Evolutionary conservation across 2,329 filamentous ascomycete species (phyloP).

Genomic region (Tympanopsis confertula): DNA sequence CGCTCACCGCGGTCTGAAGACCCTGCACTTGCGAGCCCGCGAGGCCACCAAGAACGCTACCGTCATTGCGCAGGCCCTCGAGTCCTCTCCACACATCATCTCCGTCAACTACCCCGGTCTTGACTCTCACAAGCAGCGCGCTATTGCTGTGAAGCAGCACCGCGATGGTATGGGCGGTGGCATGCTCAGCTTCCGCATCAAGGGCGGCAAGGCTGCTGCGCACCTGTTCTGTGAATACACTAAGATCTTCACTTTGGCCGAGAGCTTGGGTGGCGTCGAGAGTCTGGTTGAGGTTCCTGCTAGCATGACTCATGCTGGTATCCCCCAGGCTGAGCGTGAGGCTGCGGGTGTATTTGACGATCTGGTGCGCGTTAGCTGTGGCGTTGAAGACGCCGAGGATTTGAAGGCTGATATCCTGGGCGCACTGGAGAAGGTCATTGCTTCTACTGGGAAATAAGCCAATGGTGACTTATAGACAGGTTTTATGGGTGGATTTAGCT

Average conservation of each 20-base stretch:
- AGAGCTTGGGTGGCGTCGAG: conserved; percentile 87
- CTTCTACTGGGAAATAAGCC: no score
- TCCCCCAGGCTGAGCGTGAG: conserved; percentile 81
- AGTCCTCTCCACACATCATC: conserved; percentile 70
- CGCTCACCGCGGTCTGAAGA: conserved; percentile 92
- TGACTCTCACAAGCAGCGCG: conserved; percentile 73
- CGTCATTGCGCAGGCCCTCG: conserved; percentile 64
- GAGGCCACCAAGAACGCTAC: conserved; percentile 77
- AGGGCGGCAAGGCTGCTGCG: conserved; percentile 73
- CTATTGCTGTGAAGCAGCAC: conserved; percentile 81
- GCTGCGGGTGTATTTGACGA: conserved; percentile 91
- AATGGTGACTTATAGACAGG: no score
- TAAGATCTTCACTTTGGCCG: conserved; percentile 82
- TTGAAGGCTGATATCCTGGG: conserved; percentile 70
- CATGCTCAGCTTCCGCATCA: conserved; percentile 93
- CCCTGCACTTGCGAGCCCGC: conserved; percentile 79
- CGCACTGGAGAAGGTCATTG: conserved; percentile 67
- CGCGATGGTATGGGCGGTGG: conserved; percentile 88
- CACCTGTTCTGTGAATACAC: conserved; percentile 86
- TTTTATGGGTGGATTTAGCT: no score
- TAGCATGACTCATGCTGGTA: conserved; percentile 94
- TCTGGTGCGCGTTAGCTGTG: conserved; percentile 83
- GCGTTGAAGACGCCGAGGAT: conserved; percentile 82
- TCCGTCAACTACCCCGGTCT: conserved; percentile 93
- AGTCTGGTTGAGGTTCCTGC: conserved; percentile 82